Evolutionary conservation across 139 green algal genomes (phyloP), one percentile per base, ranked within the genome.

Genomic region (Coccomyxa sp.): DNA sequence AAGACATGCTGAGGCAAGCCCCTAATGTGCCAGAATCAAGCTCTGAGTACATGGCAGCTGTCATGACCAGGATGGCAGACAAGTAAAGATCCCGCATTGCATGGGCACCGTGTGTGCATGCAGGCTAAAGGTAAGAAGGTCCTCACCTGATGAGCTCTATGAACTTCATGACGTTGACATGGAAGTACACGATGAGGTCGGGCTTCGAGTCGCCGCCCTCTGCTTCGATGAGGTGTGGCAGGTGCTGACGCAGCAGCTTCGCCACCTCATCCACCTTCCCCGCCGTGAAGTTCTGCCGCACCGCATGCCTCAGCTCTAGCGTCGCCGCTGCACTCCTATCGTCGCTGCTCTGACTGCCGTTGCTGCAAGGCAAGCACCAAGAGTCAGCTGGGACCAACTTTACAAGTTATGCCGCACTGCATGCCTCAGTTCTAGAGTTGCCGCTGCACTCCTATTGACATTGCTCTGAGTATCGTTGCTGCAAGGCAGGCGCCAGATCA

Each of bases 111-210:
- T n/a, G n/a, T n/a, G n/a, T n/a, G n/a, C n/a, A n/a, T n/a, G n/a
- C n/a, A n/a, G n/a, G n/a, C n/a, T n/a, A n/a, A n/a, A n/a, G n/a
- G n/a, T n/a, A n/a, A n/a, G n/a, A n/a, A n/a, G n/a, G n/a, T n/a
- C 34, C 82, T 37, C 78, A 90, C 89, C 89, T 85, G n/a, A 96
- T 82, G 0, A 93, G 79, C 87, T 97, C 92, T 2, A 97, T 90
- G 80, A 91, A 95, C 68, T 93, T 85, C 69, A 95, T 88, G 79
- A 89, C 94, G 71, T 81, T 78, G 37, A 95, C 80, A 77, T 87
- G 80, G 78, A 94, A 91, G 44, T 80, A 79, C 39, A 93, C 85
- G 18, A 89, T 88, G 22, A 85, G 76, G 41, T 80, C 70, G 50
- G 50, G 50, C 50, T 22, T 18, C 50, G 50, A 58, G 16, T 58